Conservation (phyloP, 257 asterid genomes). For the Ilex asprella region DNA sequence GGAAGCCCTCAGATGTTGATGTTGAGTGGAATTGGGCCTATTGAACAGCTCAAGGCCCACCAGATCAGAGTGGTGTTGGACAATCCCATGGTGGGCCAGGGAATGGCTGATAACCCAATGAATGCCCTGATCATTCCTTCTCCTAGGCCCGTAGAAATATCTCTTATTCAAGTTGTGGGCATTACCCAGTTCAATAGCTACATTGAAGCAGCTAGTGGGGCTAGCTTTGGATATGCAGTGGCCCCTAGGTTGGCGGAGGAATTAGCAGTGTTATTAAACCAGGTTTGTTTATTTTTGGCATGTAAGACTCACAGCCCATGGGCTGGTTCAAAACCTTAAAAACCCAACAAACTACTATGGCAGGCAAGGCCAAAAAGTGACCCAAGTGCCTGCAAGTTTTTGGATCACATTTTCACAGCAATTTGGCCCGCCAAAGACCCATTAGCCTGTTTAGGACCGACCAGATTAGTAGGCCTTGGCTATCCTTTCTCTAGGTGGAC, state of each 20-base stretch:
- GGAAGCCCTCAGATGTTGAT: constrained; percentile 82
- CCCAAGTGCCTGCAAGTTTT: too few species aligned
- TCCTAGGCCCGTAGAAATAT: constrained; percentile 37
- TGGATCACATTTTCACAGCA: too few species aligned
- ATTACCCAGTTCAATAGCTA: constrained; percentile 44
- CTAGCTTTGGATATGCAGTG: constrained; percentile 24
- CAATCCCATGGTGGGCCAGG: constrained; percentile 66
- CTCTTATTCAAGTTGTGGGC: constrained; percentile 58
- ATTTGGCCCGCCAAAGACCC: too few species aligned
- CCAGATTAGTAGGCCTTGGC: too few species aligned
- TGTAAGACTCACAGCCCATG: too few species aligned
- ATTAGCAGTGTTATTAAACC: constrained; percentile 27
- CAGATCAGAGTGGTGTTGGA: constrained; percentile 19
- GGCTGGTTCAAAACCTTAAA: too few species aligned
- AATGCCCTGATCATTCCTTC: constrained; percentile 56
- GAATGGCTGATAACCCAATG: constrained; percentile 78
- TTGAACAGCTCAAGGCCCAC: constrained; percentile 17
- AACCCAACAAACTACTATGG: too few species aligned
- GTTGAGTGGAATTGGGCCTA: constrained; percentile 64
- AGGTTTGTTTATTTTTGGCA: constrained; percentile 24
- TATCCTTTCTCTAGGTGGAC: too few species aligned
- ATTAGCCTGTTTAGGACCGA: too few species aligned
- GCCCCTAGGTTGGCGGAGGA: constrained; percentile 21
- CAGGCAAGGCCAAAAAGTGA: too few species aligned
- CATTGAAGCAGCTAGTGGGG: constrained; percentile 59